phyloP scores from a whole-genome alignment of 768 basidiomycete species.

The Rubroboletus satanas region DNA sequence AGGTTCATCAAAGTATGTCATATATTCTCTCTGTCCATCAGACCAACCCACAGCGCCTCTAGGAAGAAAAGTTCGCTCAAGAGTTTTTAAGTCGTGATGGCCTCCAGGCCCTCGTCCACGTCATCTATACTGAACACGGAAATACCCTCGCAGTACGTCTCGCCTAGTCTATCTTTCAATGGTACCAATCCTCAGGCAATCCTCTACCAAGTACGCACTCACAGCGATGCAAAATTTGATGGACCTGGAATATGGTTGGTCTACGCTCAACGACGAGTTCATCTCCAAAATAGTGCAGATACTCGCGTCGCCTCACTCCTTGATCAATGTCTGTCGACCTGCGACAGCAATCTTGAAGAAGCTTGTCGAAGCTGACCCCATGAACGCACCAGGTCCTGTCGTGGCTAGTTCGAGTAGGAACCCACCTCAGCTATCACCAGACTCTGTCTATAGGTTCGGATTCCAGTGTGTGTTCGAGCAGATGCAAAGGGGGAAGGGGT shows the following conservation, averaged over 20 bases:
- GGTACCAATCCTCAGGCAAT: constrained; percentile 4
- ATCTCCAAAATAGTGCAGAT: constrained; percentile 76
- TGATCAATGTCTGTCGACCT: constrained; percentile 88
- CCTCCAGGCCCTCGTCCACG: constrained; percentile 61
- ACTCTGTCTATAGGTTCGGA: constrained; percentile 80
- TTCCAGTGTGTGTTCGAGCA: constrained; percentile 79
- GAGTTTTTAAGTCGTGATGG: constrained; percentile 77
- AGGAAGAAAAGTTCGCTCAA: constrained; percentile 82
- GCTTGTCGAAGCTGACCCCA: constrained; percentile 82
- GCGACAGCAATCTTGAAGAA: constrained; percentile 88
- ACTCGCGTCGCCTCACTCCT: constrained; percentile 66
- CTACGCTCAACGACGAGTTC: constrained; percentile 64
- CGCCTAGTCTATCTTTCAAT: not conserved
- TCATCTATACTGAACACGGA: constrained; percentile 64
- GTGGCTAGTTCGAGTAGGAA: constrained; percentile 57
- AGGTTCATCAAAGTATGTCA: constrained; percentile 67
- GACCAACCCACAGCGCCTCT: not conserved
- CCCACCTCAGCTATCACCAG: constrained; percentile 51
- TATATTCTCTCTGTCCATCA: not conserved
- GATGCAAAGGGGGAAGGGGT: constrained; percentile 66
- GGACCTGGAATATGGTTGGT: constrained; percentile 84
- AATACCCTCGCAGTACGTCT: constrained; percentile 78
- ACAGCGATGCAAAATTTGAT: constrained; percentile 84
- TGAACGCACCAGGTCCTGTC: constrained; percentile 56
- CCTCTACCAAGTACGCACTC: constrained; percentile 63